A percentile compares a stretch with the other conserved stretches of the same genome.
phyloP scores from a whole-genome alignment of 768 basidiomycete species.

The Serendipita indica region DNA sequence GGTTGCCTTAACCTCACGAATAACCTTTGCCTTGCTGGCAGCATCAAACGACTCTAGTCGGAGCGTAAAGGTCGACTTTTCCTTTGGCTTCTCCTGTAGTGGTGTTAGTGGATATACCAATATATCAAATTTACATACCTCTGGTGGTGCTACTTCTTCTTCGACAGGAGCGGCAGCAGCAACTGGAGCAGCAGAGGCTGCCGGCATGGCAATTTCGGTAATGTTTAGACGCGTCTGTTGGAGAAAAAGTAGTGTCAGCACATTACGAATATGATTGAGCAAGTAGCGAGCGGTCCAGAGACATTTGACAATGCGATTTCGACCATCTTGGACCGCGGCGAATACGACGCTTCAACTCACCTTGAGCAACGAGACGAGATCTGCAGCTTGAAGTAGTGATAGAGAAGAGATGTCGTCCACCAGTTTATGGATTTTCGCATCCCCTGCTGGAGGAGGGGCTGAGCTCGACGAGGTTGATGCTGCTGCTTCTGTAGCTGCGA shows the following conservation, averaged over 20 bases:
- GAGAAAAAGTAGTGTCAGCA: background rate
- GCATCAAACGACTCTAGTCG: conserved; percentile 91
- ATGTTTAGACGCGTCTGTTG: conserved; percentile 80
- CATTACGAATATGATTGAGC: background rate
- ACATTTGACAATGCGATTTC: background rate
- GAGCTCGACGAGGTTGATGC: background rate
- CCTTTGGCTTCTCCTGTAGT: conserved; percentile 81
- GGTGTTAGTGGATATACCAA: background rate
- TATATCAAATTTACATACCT: conserved; percentile 28
- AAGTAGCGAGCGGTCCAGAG: conserved; percentile 3
- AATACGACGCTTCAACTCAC: conserved; percentile 27
- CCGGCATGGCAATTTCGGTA: conserved; percentile 89
- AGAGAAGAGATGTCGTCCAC: conserved; percentile 86
- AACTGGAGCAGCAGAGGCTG: conserved; percentile 47
- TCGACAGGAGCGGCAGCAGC: conserved; percentile 38
- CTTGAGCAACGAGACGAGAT: conserved; percentile 85
- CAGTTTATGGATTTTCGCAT: conserved; percentile 62
- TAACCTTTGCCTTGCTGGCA: conserved; percentile 86
- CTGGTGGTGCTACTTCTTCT: conserved; percentile 43
- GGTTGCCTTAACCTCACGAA: conserved; percentile 91
- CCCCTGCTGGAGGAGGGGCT: conserved; percentile 16
- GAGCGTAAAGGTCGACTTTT: conserved; percentile 95
- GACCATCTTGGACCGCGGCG: background rate
- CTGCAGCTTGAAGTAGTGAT: conserved; percentile 86
- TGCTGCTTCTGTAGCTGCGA: background rate